Conservation (phyloP, 2,329 filamentous ascomycete genomes). For the Aspergillus hiratsukae region DNA sequence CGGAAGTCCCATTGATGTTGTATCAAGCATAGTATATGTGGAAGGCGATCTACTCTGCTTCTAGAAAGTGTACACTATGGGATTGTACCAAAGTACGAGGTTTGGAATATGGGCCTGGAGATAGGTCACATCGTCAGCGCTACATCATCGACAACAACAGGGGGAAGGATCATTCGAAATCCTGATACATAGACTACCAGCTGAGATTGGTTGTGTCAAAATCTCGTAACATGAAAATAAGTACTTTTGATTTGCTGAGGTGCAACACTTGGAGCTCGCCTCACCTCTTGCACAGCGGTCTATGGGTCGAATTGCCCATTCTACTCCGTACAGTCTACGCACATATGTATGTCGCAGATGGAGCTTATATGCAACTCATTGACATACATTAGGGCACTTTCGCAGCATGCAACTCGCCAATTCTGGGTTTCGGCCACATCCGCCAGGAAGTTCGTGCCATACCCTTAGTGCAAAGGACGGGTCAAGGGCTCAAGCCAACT, state of each 20-base stretch:
- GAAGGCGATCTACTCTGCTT: no score
- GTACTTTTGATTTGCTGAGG: neutral
- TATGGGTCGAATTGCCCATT: neutral
- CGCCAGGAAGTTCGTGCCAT: neutral
- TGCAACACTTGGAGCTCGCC: neutral
- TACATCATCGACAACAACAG: neutral
- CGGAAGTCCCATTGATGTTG: no score
- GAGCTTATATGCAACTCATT: slow-evolving; percentile 1
- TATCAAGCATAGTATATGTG: no score
- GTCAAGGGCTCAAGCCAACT: neutral
- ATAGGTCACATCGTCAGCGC: neutral
- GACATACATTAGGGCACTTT: slow-evolving; percentile 2
- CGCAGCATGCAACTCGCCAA: slow-evolving; percentile 3
- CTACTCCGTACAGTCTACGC: neutral
- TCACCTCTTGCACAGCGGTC: neutral
- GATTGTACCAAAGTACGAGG: neutral
- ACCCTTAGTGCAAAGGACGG: neutral
- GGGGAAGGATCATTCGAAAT: neutral
- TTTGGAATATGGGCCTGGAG: neutral
- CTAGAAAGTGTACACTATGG: no score
- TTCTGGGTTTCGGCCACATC: neutral
- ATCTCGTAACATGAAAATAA: neutral
- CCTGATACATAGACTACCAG: neutral
- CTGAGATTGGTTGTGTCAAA: neutral
- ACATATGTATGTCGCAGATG: slow-evolving; percentile 1